phyloP scores from a whole-genome alignment of 306 rosid species.

The Cyamopsis tetragonoloba region DNA sequence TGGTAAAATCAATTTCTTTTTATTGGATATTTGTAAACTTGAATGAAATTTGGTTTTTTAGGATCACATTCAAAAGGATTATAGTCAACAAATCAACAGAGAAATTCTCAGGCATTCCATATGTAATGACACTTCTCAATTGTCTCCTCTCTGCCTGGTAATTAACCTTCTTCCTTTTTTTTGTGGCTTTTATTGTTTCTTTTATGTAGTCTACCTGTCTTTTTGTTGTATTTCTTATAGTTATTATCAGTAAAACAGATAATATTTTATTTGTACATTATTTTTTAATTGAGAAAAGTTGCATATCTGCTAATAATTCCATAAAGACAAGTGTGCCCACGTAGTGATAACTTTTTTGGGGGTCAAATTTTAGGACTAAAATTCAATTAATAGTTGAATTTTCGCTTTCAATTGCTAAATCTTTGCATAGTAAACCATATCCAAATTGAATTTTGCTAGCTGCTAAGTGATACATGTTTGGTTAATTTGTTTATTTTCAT shows the following conservation, averaged over 20 bases:
- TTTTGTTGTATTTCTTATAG: neutral
- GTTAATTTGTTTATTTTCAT: neutral
- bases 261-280: neutral
- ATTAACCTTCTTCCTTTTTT: neutral
- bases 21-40: too few relatives aligned
- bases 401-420: neutral
- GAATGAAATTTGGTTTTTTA: slow-evolving; percentile 15
- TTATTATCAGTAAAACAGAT: neutral
- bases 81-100: slow-evolving; percentile 54
- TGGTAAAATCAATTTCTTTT: neutral
- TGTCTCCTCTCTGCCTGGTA: slow-evolving; percentile 93
- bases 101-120: slow-evolving; percentile 88
- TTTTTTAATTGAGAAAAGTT: neutral
- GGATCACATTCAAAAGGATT: slow-evolving; percentile 86
- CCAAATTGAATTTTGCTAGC: neutral
- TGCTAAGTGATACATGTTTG: neutral
- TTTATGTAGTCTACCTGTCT: neutral
- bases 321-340: neutral
- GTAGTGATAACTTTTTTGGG: neutral
- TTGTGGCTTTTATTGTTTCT: neutral
- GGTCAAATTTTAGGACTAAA: neutral
- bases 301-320: neutral
- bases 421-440: neutral
- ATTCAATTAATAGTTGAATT: neutral
- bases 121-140: slow-evolving; percentile 81